phyloP scores from a whole-genome alignment of 768 basidiomycete species.

The Cyclocybe cylindracea region DNA sequence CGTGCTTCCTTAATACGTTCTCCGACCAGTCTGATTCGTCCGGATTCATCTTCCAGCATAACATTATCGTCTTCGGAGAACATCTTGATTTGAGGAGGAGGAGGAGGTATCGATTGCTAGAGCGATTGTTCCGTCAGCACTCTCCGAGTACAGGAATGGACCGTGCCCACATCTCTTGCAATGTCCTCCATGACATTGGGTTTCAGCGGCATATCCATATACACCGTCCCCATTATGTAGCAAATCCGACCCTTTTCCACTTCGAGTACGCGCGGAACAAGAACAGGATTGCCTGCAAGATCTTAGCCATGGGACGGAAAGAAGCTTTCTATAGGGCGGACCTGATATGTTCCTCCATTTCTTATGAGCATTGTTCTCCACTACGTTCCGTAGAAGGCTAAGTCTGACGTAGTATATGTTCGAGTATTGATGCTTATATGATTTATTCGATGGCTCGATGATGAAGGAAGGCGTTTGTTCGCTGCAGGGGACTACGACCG shows the following conservation, averaged over 20 bases:
- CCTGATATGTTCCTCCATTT: slow-evolving; percentile 45
- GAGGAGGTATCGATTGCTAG: slow-evolving; percentile 88
- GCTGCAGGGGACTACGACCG: slow-evolving; percentile 36
- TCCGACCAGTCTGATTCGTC: slow-evolving; percentile 87
- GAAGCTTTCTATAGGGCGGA: slow-evolving; percentile 17
- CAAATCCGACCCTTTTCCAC: slow-evolving; percentile 83
- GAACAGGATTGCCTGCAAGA: slow-evolving; percentile 60
- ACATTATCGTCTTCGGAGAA: slow-evolving; percentile 76
- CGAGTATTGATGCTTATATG: slow-evolving; percentile 58
- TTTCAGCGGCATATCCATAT: slow-evolving; percentile 99
- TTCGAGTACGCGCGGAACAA: slow-evolving; percentile 84
- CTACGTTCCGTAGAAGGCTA: slow-evolving; percentile 37
- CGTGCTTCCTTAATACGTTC: slow-evolving; percentile 56
- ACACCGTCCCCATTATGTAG: slow-evolving; percentile 92
- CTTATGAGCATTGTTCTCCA: slow-evolving; percentile 39
- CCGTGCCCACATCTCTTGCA: slow-evolving; percentile 77
- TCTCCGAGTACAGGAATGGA: background rate
- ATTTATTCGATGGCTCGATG: slow-evolving; percentile 41
- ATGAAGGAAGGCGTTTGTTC: slow-evolving; percentile 45
- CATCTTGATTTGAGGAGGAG: slow-evolving; percentile 74
- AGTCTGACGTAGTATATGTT: slow-evolving; percentile 58
- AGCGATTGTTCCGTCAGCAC: background rate
- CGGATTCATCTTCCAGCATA: slow-evolving; percentile 96
- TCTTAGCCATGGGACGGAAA: background rate
- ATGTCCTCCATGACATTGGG: slow-evolving; percentile 98